phyloP scores from a whole-genome alignment of 306 rosid species.

The Hippophae rhamnoides region DNA sequence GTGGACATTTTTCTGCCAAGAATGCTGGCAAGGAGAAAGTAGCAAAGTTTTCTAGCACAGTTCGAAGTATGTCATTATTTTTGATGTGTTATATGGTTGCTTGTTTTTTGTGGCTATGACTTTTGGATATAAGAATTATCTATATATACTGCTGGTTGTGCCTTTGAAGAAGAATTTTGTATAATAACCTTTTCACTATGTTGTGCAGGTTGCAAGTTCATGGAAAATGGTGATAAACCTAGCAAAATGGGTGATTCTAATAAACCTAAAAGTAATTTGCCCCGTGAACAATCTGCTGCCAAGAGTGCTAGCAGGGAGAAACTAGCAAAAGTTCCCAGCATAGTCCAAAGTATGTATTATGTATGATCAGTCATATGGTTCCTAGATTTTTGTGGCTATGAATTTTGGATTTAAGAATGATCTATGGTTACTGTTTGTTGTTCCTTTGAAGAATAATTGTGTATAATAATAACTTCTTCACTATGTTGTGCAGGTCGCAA shows the following conservation, averaged over 20 bases:
- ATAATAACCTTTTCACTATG: constrained; percentile 10
- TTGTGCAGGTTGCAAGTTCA: constrained; percentile 26
- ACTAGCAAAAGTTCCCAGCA: constrained; percentile 31
- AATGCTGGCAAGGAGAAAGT: too few relatives aligned
- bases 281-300: constrained; percentile 26
- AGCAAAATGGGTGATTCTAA: constrained; percentile 18
- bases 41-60: too few relatives aligned
- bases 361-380: constrained; percentile 7
- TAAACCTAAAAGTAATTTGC: constrained; percentile 21
- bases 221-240: constrained; percentile 15
- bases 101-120: neutral
- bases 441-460: constrained; percentile 3
- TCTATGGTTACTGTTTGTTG: neutral
- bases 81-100: neutral
- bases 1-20: too few relatives aligned
- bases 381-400: neutral
- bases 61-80: too few relatives aligned
- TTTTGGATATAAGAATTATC: neutral
- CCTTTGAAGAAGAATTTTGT: constrained; percentile 2
- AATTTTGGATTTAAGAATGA: neutral
- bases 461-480: constrained; percentile 5
- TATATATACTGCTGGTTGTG: constrained; percentile 17
- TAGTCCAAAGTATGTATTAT: constrained; percentile 39
- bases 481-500: constrained; percentile 25
- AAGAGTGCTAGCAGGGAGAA: constrained; percentile 31